Evolutionary conservation across 1,139 yeast genomes (phyloP), one percentile per base, ranked within the genome.

Genomic region (Suhomyces bribrorum): DNA sequence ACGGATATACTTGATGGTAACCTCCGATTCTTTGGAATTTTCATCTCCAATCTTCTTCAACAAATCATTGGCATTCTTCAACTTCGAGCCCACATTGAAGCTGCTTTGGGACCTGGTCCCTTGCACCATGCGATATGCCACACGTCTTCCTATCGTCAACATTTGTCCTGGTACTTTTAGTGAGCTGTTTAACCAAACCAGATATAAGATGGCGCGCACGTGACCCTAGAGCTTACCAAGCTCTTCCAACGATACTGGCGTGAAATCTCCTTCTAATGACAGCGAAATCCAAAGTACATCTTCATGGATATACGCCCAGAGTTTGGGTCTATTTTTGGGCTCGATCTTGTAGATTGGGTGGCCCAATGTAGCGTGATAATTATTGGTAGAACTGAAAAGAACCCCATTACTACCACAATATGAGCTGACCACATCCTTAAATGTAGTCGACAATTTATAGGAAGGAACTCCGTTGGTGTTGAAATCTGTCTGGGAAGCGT

Each of bases 341-440:
- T 44, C 37, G 17, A 64, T 43, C n/a, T 42, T 39, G 43, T 49
- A 56, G 9, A 66, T 39, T 5, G 61, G 62, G 8, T 52, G 44
- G 3, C 71, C 69, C 32, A 49, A 44, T 3, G 38, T 36, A 5
- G 46, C 50, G 37, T 59, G 63, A 30, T 45, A 39, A 32, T 40
- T 40, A 15, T 48, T 47, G n/a, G 53, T 51, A 4, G 44, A 40
- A 2, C 46, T 45, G 32, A 68, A 52, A 4, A 56, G 38, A 8
- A 68, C 59, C 14, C 56, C 53, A 20, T 60, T 46, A 6, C 50
- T 43, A 11, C 53, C 34, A 47, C 77, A 71, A 41, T 48, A 56
- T 1, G 59, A 49, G 26, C 46, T 48, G 3, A 72, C 65, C 12
- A 71, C 73, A 42, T 72, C 75, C 35, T 59, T 67, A 41, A 67